Percentiles rank a stretch among this genome's conserved stretches.
These are phyloP conservation scores for Phyllosticta citrichinensis DNA, from an alignment of 2,329 filamentous ascomycete species.

Conservation along the genomic window DNA sequence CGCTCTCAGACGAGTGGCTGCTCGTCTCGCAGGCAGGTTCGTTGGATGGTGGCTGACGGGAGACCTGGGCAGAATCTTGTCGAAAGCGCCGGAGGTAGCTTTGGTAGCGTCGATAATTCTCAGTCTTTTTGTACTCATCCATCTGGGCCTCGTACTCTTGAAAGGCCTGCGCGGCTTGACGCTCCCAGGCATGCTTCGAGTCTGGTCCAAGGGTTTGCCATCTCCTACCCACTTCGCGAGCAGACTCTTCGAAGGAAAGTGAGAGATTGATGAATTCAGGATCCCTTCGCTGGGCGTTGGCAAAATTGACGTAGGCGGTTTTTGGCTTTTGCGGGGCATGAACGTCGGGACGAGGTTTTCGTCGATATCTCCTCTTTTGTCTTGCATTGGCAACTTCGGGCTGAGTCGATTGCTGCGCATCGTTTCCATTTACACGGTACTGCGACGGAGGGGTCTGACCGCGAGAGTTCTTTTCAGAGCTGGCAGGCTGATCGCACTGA, in stretches of 20 bases:
- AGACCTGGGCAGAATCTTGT: conserved; percentile 12
- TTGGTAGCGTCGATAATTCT: conserved; percentile 27
- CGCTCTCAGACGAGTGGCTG: conserved; percentile 1
- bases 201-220: conserved; percentile 28
- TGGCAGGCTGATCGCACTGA: conserved; percentile 19
- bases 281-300: conserved; percentile 27
- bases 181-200: conserved; percentile 29
- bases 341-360: conserved; percentile 26
- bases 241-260: conserved; percentile 30
- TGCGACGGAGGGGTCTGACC: neutral
- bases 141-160: conserved; percentile 29
- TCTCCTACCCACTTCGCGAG: conserved; percentile 26
- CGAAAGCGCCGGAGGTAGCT: conserved; percentile 27
- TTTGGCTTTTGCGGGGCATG: conserved; percentile 32
- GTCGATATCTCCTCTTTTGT: conserved; percentile 26
- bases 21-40: neutral
- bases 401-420: conserved; percentile 17
- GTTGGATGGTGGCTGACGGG: neutral
- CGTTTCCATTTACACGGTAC: neutral
- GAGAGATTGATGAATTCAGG: conserved; percentile 21
- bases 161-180: conserved; percentile 27
- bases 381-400: conserved; percentile 18
- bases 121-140: conserved; percentile 31
- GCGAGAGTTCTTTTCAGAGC: conserved; percentile 13
- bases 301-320: conserved; percentile 34